Conservation (phyloP, 1,139 yeast genomes). For the Debaryomyces fabryi region DNA sequence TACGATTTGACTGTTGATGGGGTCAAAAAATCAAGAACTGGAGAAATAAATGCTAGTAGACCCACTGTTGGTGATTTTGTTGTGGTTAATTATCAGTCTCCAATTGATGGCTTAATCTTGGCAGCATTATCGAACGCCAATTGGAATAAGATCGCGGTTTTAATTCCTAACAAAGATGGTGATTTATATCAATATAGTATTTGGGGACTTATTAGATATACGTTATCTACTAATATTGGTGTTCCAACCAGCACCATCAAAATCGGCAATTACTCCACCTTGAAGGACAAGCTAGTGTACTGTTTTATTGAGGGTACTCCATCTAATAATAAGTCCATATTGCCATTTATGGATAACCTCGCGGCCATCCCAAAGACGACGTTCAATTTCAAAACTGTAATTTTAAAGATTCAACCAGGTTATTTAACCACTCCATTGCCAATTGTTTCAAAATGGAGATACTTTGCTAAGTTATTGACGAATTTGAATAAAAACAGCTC, state of each 20-base stretch:
- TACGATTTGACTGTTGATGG: constrained; percentile 55
- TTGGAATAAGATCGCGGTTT: constrained; percentile 36
- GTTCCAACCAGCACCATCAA: constrained; percentile 15
- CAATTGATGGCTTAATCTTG: constrained; percentile 53
- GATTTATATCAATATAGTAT: constrained; percentile 36
- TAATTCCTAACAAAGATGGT: constrained; percentile 49
- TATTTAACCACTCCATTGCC: constrained; percentile 41
- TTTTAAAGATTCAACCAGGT: constrained; percentile 44
- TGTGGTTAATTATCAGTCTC: constrained; percentile 57
- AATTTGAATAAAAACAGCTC: constrained; percentile 23
- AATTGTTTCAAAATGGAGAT: constrained; percentile 21
- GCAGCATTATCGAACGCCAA: constrained; percentile 29
- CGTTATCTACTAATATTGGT: constrained; percentile 27
- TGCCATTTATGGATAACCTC: constrained; percentile 43
- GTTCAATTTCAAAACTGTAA: constrained; percentile 43
- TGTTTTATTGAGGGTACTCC: constrained; percentile 71
- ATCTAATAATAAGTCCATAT: constrained; percentile 62
- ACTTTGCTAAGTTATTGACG: constrained; percentile 28
- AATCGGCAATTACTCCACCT: constrained; percentile 22
- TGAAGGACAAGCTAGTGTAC: constrained; percentile 42
- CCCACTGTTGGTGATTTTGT: constrained; percentile 50
- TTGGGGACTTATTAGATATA: constrained; percentile 37
- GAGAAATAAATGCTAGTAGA: constrained; percentile 30
- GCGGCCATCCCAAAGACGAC: constrained; percentile 11
- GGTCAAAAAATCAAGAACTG: constrained; percentile 45